Evolutionary conservation across 1,284 basidiomycete genomes (phyloP).

Genomic region (Ceratobasidium sp.): DNA sequence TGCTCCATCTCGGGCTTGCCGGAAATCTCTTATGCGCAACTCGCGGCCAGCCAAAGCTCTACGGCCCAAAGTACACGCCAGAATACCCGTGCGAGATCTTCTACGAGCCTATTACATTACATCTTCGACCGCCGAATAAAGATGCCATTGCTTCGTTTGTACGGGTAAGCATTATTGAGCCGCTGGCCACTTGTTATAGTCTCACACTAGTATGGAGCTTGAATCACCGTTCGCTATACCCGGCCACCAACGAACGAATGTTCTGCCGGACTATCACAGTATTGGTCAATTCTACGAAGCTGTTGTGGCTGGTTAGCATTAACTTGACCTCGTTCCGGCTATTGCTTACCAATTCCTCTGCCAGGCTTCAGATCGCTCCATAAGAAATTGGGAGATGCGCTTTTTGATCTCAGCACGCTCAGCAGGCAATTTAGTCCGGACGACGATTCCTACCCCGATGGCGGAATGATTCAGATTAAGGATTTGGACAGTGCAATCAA

Average conservation of each 20-base stretch:
- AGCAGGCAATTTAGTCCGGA: neutral
- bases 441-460: conserved; percentile 24
- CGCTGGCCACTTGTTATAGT: neutral
- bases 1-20: conserved; percentile 45
- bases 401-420: conserved; percentile 6
- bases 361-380: neutral
- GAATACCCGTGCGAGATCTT: conserved; percentile 42
- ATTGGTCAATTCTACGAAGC: conserved; percentile 42
- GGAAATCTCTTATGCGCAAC: conserved; percentile 44
- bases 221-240: neutral
- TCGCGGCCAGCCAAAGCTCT: conserved; percentile 34
- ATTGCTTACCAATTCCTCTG: too few relatives aligned
- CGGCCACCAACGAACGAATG: neutral
- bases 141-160: conserved; percentile 25
- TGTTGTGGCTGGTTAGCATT: conserved; percentile 8
- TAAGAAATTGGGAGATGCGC: neutral
- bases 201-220: neutral
- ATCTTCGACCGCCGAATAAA: conserved; percentile 20
- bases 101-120: conserved; percentile 16
- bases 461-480: conserved; percentile 19
- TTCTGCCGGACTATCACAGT: neutral
- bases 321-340: too few relatives aligned
- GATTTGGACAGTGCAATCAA: neutral
- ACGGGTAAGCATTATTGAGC: neutral
- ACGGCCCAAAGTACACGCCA: conserved; percentile 20